Evolutionary conservation across 192 early-diverging fungal genomes (phyloP).

Genomic region (Gonapodya prolifera): DNA sequence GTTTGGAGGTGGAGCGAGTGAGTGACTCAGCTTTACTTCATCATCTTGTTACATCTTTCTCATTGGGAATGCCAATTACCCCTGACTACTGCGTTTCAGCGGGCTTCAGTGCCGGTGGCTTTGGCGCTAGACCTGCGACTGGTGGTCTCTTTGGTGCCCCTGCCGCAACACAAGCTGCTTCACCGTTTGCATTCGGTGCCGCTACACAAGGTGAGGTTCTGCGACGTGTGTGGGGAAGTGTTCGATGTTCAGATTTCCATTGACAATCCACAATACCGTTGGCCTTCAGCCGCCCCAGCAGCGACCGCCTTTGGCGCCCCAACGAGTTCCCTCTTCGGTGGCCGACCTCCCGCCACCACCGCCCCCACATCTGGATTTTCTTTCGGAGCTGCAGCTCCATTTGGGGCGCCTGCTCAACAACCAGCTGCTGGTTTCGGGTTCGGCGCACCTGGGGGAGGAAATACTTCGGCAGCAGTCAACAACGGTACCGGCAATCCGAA

Average conservation of each 20-base stretch:
- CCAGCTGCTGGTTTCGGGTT: neutral
- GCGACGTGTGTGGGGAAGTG: neutral
- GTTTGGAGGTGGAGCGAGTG: neutral
- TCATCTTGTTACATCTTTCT: neutral
- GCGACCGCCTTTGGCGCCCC: slow-evolving; percentile 15
- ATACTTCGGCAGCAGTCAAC: neutral
- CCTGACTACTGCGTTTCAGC: neutral
- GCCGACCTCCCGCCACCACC: neutral
- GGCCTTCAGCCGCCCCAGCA: slow-evolving; percentile 3
- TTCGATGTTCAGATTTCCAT: too few relatives aligned
- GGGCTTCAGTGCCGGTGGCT: neutral
- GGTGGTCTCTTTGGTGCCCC: slow-evolving; percentile 2
- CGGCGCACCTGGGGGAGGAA: neutral
- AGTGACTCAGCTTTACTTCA: neutral
- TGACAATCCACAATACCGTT: neutral
- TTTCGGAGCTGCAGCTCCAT: slow-evolving; percentile 25
- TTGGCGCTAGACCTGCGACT: neutral
- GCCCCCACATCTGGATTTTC: neutral
- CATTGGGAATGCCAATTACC: too few relatives aligned
- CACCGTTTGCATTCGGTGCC: neutral
- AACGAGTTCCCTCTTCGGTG: neutral
- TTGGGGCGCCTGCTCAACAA: slow-evolving; percentile 22
- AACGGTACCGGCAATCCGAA: neutral
- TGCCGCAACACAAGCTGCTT: neutral
- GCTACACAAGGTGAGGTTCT: neutral